A percentile compares a stretch with the other conserved stretches of the same genome.
Conservation (phyloP, 768 basidiomycete species). For the Gloeopeniophorella convolvens region DNA sequence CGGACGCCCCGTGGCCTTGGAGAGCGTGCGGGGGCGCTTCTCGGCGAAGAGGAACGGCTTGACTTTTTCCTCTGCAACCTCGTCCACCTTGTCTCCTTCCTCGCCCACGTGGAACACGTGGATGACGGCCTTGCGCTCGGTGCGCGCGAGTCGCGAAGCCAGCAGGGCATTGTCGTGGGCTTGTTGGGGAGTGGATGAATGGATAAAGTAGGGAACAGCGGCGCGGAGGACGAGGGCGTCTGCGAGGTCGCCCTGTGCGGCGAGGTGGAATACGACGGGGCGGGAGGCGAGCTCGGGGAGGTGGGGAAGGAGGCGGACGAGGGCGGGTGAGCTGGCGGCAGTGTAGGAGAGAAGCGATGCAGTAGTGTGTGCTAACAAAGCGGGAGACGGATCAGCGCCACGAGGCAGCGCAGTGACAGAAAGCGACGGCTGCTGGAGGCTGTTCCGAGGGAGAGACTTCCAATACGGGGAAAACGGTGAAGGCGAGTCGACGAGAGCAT, state of each 20-base stretch:
- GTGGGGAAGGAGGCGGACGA: conserved; percentile 58
- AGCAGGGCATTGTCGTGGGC: conserved; percentile 89
- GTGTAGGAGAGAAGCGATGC: conserved; percentile 55
- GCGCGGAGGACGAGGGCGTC: conserved; percentile 71
- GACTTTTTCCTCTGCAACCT: conserved; percentile 54
- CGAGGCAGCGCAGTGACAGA: conserved; percentile 46
- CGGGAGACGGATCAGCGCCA: conserved; percentile 59
- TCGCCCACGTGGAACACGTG: conserved; percentile 65
- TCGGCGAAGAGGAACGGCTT: conserved; percentile 52
- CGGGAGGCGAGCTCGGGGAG: conserved; percentile 59
- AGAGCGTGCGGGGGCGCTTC: conserved; percentile 26
- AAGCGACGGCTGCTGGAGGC: conserved; percentile 25
- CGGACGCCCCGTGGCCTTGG: conserved; percentile 10
- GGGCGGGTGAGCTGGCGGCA: conserved; percentile 41
- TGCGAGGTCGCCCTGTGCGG: conserved; percentile 58
- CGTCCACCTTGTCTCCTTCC: conserved; percentile 36
- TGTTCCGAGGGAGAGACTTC: conserved; percentile 28
- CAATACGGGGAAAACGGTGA: conserved; percentile 38
- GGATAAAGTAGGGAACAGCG: conserved; percentile 73
- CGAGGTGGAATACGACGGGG: conserved; percentile 69
- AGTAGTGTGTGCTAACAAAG: conserved; percentile 41
- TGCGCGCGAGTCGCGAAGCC: conserved; percentile 70
- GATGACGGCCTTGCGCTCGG: conserved; percentile 69
- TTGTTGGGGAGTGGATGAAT: conserved; percentile 71
- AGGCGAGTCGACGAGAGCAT: conserved; percentile 50